Evolutionary conservation across 208 protist species (phyloP).

Genomic region (Leishmania tarentolae): DNA sequence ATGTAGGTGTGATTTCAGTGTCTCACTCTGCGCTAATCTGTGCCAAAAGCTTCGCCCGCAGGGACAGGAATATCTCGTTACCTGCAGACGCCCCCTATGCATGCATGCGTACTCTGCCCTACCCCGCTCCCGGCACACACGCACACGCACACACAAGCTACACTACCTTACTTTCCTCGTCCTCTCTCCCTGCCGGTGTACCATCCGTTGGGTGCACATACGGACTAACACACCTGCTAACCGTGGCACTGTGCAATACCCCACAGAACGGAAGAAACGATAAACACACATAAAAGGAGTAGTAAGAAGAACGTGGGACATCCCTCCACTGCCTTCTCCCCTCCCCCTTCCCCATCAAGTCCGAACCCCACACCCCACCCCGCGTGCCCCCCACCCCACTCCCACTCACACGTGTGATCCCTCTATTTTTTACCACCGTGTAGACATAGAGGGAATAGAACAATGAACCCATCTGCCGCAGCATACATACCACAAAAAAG

Average conservation of each 20-base stretch:
- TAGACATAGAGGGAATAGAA: constrained; percentile 1
- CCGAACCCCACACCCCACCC: background rate
- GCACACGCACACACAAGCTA: background rate
- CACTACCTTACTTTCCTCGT: background rate
- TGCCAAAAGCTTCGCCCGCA: background rate
- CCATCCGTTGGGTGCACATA: background rate
- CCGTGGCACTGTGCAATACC: background rate
- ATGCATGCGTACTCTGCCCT: background rate
- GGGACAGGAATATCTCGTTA: too few species aligned
- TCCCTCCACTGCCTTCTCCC: background rate
- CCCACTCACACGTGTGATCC: background rate
- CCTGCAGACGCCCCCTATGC: background rate
- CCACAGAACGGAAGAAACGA: background rate
- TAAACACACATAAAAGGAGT: background rate
- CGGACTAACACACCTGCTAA: background rate
- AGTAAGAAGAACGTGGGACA: background rate
- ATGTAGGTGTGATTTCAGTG: background rate
- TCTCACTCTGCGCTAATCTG: background rate
- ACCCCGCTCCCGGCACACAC: background rate
- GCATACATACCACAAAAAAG: constrained; percentile 49
- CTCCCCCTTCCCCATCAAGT: background rate
- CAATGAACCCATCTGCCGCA: constrained; percentile 62
- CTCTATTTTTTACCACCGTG: background rate
- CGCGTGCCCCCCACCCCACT: background rate
- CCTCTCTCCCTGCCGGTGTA: background rate